Conservation (phyloP, 2,329 filamentous ascomycete genomes). For the Trichoderma oligosporum region DNA sequence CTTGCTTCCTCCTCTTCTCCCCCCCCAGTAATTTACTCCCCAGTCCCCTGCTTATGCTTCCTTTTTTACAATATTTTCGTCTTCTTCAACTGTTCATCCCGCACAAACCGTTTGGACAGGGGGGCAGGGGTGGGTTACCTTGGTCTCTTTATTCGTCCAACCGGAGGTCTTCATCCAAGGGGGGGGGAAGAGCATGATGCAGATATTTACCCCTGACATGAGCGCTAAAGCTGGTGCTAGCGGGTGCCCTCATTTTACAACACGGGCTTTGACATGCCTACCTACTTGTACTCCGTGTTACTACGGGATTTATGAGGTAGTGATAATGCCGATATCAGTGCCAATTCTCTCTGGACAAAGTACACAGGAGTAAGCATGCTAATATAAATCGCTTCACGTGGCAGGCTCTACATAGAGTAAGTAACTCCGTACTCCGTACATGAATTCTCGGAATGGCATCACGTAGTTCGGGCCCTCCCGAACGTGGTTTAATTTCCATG, state of each 20-base stretch:
- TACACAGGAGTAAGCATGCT: too few relatives aligned
- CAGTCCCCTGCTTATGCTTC: too few relatives aligned
- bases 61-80: background rate
- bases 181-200: background rate
- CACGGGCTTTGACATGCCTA: background rate
- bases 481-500: background rate
- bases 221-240: slow-evolving; percentile 10
- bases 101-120: background rate
- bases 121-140: background rate
- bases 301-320: background rate
- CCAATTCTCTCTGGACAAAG: too few relatives aligned
- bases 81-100: too few relatives aligned
- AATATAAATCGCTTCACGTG: slow-evolving; percentile 1
- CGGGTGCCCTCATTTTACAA: slow-evolving; percentile 11
- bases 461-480: slow-evolving; percentile 15
- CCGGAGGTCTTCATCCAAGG: background rate
- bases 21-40: too few relatives aligned
- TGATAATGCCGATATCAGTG: background rate
- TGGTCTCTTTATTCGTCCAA: background rate
- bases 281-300: background rate
- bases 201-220: background rate
- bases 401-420: background rate
- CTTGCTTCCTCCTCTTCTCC: background rate
- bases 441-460: background rate
- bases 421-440: too few relatives aligned